These are phyloP conservation scores for Juncus inflexus DNA, from an alignment of 176 grass and related monocot species.

Conservation along the genomic window DNA sequence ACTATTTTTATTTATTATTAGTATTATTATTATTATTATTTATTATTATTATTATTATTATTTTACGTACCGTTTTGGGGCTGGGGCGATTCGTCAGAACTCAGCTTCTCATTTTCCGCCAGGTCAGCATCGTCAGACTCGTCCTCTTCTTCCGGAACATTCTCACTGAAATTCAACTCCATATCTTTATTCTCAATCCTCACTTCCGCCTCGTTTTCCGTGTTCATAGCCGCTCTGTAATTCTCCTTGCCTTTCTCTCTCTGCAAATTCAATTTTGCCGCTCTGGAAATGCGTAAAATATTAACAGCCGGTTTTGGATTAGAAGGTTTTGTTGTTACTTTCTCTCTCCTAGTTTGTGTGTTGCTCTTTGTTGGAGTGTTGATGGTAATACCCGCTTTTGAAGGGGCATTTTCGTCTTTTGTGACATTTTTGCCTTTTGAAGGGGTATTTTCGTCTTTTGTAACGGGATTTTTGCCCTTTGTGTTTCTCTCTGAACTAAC, in stretches of 20 bases:
- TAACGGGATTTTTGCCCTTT: constrained; percentile 58
- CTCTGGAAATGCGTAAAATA: constrained; percentile 88
- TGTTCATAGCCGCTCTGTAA: constrained; percentile 56
- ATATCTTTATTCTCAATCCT: constrained; percentile 46
- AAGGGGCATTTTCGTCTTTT: constrained; percentile 59
- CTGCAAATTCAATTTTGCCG: constrained; percentile 90
- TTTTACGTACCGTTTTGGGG: constrained; percentile 28
- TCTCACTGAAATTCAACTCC: constrained; percentile 97
- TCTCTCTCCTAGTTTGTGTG: constrained; percentile 57
- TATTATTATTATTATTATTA: too few species aligned
- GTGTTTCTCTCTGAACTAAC: constrained; percentile 62
- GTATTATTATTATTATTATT: too few species aligned
- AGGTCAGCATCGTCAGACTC: constrained; percentile 64
- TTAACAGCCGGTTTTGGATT: constrained; percentile 63
- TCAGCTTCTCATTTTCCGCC: constrained; percentile 50
- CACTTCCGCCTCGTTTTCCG: constrained; percentile 29
- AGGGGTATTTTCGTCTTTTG: constrained; percentile 60
- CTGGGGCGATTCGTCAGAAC: constrained; percentile 41
- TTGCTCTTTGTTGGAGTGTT: constrained; percentile 65
- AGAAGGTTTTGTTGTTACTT: constrained; percentile 37
- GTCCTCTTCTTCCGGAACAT: constrained; percentile 53
- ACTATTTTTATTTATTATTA: too few species aligned
- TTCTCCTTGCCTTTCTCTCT: constrained; percentile 91
- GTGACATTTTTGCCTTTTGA: constrained; percentile 39
- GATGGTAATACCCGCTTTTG: constrained; percentile 21